Base-by-base conservation (phyloP, 768 basidiomycete species). In the Phlegmacium glaucopus region DNA sequence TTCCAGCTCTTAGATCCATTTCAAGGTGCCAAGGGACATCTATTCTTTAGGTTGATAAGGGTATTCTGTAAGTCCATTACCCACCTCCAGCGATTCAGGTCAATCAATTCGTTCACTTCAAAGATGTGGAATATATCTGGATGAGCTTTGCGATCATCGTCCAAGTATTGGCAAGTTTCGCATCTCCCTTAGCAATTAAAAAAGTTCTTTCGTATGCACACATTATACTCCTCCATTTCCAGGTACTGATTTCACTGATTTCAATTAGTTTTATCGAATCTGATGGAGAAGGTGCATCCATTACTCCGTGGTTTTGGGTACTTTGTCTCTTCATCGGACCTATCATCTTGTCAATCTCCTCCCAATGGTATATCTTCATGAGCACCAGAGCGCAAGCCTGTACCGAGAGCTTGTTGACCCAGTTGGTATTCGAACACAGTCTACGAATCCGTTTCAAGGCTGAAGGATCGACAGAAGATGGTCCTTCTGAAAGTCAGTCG, bases 221-320 rank as follows among this genome's bases (percentile, higher is more conserved):
- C 16, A 48, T 30, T 11, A 22, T 32, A 10, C 36, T 4, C 12
- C 13, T 46, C 13, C n/a, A 45, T 34, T 18, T 34, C 11, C 25
- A 9, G 8, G 36, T 3, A 6, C 18, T 25, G 22, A 27, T n/a
- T n/a, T n/a, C n/a, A n/a, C n/a, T n/a, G n/a, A n/a, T 28, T 27
- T 15, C 18, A 9, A 18, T 10, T 48, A 83, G 78, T 32, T 82
- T 85, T 52, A 63, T 89, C 16, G 84, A 87, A 61, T 71, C 61
- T 5, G 64, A 66, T 9, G 80, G 78, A 47, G 68, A 61, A 15
- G 71, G 80, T 0, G 56, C 65, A 10, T 62, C 82, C 26, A 72
- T 76, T 29, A 51, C 48, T 10, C 85, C 87, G 0, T 87, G 86
- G 79, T 76, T 88, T 9, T 89, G 87, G 85, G 74, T 88, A 22